Base-by-base conservation (phyloP, 768 basidiomycete species). In the Xerocomellus amylosporus region DNA sequence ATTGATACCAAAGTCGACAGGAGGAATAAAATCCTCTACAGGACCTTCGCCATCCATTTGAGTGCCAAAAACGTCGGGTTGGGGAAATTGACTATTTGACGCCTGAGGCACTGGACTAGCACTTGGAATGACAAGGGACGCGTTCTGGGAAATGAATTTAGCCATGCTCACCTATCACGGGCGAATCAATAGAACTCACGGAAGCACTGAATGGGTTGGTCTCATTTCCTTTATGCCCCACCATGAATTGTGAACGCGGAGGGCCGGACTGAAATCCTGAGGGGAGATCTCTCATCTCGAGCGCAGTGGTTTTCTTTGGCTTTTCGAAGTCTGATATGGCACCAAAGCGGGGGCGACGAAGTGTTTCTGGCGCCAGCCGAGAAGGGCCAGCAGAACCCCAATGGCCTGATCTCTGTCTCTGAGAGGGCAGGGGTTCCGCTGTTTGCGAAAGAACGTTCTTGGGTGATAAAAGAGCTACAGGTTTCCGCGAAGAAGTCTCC, bases 401-500 rank as follows among this genome's bases (percentile, higher is more conserved):
- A 19, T 62, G 69, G 17, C 61, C 71, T 69, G 74, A 76, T 19
- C 58, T 65, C 40, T 72, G 74, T 47, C 74, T 75, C 54, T 77
- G 77, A 34, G 73, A 68, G 26, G 77, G 73, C 7, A 74, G 57
- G 5, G 67, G 68, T 6, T 76, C 59, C n/a, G 76, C 76, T 2
- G 75, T 75, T 6, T 75, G 72, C 24, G 76, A 73, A 28, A 64
- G 56, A 9, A 78, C 77, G 44, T 68, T 77, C 58, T 75, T 80
- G 24, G 76, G 61, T n/a, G 77, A 77, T n/a, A 77, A 77, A n/a
- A 71, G 64, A 22, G 82, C 74, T 54, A 68, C 65, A 19, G 80
- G 74, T 63, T 77, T 86, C 17, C 82, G 79, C 20, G 72, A 64
- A 13, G 82, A 73, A 4, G 79, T 78, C 57, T 87, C 87, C 30